These are phyloP conservation scores for Nigrospora osmanthi DNA, from an alignment of 2,329 filamentous ascomycete species.

Conservation along the genomic window DNA sequence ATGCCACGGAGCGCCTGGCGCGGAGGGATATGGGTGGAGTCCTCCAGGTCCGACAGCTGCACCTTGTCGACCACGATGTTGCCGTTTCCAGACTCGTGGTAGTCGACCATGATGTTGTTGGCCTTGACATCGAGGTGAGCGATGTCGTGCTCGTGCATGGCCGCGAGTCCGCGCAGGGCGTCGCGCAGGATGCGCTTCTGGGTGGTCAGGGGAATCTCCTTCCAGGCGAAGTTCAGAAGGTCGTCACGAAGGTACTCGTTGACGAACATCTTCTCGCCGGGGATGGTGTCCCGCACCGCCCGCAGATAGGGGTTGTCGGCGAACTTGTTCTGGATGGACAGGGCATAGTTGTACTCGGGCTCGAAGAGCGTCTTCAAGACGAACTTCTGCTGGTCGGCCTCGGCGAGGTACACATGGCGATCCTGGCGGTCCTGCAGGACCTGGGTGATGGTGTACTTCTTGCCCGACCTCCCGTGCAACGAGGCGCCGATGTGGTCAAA, in stretches of 20 bases:
- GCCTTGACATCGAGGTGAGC: constrained; percentile 33
- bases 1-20: constrained; percentile 25
- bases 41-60: constrained; percentile 31
- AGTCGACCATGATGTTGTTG: constrained; percentile 34
- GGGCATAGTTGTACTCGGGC: constrained; percentile 24
- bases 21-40: constrained; percentile 28
- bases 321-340: constrained; percentile 21
- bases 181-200: constrained; percentile 34
- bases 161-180: constrained; percentile 28
- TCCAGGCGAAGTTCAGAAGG: constrained; percentile 31
- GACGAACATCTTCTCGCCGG: constrained; percentile 34
- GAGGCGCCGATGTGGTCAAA: constrained; percentile 3
- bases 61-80: constrained; percentile 25
- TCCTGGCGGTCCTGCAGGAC: constrained; percentile 25
- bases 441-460: constrained; percentile 22
- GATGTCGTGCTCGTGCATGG: constrained; percentile 26
- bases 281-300: constrained; percentile 30
- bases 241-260: constrained; percentile 34
- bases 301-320: constrained; percentile 26
- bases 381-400: constrained; percentile 23
- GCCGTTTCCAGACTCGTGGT: constrained; percentile 19
- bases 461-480: constrained; percentile 13
- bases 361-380: constrained; percentile 24
- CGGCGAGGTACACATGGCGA: constrained; percentile 24
- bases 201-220: constrained; percentile 24